phyloP scores from a whole-genome alignment of 148 eudicot species.

The Silene uniflora region DNA sequence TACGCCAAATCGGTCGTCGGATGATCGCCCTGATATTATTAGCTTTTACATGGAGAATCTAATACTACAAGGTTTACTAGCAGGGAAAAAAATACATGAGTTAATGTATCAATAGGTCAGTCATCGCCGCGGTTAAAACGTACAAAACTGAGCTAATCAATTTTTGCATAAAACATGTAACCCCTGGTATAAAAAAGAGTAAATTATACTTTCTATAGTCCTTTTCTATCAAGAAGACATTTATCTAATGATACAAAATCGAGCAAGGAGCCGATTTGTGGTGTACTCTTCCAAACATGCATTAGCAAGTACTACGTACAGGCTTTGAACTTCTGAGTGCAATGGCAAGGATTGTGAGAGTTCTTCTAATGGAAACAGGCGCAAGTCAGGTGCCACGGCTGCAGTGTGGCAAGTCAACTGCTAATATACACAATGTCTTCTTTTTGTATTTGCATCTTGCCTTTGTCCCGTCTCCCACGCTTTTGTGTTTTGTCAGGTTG shows the following conservation, averaged over 20 bases:
- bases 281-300: not conserved
- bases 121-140: not conserved
- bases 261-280: constrained; percentile 1
- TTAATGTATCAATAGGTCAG: not conserved
- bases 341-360: not conserved
- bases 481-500: constrained; percentile 51
- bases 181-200: not conserved
- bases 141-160: not conserved
- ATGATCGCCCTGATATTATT: too few species aligned
- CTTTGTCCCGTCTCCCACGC: constrained; percentile 50
- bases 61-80: too few species aligned
- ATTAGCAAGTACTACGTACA: not conserved
- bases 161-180: not conserved
- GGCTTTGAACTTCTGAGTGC: not conserved
- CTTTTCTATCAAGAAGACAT: not conserved
- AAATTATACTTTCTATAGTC: constrained; percentile 1
- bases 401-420: constrained; percentile 15
- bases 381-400: not conserved
- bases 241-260: constrained; percentile 16
- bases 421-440: constrained; percentile 50
- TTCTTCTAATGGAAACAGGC: not conserved
- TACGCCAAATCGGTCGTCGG: too few species aligned
- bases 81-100: too few species aligned
- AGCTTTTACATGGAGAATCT: too few species aligned
- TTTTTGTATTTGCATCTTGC: constrained; percentile 56